These are phyloP conservation scores for Biscutella laevigata DNA, from an alignment of 441 rosid species.

Conservation along the genomic window DNA sequence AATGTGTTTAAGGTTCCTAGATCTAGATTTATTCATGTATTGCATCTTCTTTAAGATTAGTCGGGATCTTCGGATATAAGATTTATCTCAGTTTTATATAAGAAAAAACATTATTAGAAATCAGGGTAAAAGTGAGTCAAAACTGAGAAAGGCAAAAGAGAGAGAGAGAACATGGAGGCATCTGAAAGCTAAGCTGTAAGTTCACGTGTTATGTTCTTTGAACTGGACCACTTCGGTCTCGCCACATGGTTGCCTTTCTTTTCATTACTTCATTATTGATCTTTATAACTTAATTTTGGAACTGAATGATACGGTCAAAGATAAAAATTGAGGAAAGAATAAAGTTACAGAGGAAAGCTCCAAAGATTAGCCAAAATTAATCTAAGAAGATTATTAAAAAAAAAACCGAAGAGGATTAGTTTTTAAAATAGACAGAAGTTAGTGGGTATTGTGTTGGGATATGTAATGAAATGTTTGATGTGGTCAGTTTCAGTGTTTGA, in stretches of 20 bases:
- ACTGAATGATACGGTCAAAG: slow-evolving; percentile 17
- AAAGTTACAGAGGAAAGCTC: slow-evolving; percentile 22
- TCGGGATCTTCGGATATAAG: too few species aligned
- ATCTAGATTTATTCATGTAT: too few species aligned
- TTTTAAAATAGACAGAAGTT: slow-evolving; percentile 1
- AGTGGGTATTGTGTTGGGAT: slow-evolving; percentile 23
- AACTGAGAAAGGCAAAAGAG: slow-evolving; percentile 14
- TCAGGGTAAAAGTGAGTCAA: slow-evolving; percentile 22
- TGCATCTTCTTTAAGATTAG: too few species aligned
- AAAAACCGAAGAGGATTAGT: slow-evolving; percentile 11
- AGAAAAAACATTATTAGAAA: too few species aligned
- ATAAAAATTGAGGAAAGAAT: neutral
- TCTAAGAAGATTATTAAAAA: neutral
- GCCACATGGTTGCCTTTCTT: slow-evolving; percentile 41
- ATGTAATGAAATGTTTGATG: slow-evolving; percentile 13
- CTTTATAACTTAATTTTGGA: neutral
- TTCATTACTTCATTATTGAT: slow-evolving; percentile 1
- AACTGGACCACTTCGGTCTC: slow-evolving; percentile 36
- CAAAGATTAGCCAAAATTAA: slow-evolving; percentile 12
- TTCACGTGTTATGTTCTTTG: slow-evolving; percentile 53
- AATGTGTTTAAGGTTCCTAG: too few species aligned
- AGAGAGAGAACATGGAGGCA: slow-evolving; percentile 25
- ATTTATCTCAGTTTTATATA: too few species aligned
- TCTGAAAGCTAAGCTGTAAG: slow-evolving; percentile 33
- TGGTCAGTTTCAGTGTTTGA: slow-evolving; percentile 24